A percentile compares a stretch with the other conserved stretches of the same genome.
phyloP scores from a whole-genome alignment of 768 basidiomycete species.

The Pleurotus salmoneostramineus region DNA sequence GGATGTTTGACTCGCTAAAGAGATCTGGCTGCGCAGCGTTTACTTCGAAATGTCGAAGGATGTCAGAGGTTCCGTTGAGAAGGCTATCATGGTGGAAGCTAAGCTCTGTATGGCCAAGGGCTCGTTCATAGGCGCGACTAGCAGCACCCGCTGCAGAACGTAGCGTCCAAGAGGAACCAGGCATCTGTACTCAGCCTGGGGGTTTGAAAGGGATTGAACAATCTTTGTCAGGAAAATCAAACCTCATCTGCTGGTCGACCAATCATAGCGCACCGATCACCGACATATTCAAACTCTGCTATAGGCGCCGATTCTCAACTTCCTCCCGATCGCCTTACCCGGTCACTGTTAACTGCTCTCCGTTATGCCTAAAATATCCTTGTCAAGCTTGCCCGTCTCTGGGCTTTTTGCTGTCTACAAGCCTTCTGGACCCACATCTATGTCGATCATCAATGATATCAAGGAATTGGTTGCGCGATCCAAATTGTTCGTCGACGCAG shows the following conservation, averaged over 20 bases:
- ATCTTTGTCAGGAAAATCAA: too few relatives aligned
- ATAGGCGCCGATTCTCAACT: neutral
- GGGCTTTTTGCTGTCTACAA: constrained; percentile 87
- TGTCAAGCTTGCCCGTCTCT: constrained; percentile 60
- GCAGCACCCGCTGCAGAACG: neutral
- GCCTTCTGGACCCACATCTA: constrained; percentile 90
- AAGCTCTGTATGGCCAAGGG: constrained; percentile 34
- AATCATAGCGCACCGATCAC: too few relatives aligned
- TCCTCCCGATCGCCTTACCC: neutral
- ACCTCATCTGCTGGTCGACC: too few relatives aligned
- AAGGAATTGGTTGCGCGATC: constrained; percentile 79
- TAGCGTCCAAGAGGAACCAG: constrained; percentile 9
- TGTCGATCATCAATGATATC: constrained; percentile 83
- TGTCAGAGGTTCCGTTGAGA: constrained; percentile 43
- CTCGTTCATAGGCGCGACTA: constrained; percentile 26
- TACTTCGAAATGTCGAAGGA: constrained; percentile 28
- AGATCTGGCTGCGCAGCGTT: constrained; percentile 15
- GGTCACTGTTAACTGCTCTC: neutral
- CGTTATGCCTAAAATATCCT: constrained; percentile 63
- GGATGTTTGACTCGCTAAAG: constrained; percentile 27
- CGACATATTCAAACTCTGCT: neutral
- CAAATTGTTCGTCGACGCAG: constrained; percentile 68
- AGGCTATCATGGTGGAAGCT: constrained; percentile 38
- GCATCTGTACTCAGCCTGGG: too few relatives aligned
- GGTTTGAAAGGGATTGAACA: too few relatives aligned